Evolutionary conservation across 148 eudicot species (phyloP), one percentile per base, ranked within the genome.

Genomic region (Vaccinium macrocarpon): DNA sequence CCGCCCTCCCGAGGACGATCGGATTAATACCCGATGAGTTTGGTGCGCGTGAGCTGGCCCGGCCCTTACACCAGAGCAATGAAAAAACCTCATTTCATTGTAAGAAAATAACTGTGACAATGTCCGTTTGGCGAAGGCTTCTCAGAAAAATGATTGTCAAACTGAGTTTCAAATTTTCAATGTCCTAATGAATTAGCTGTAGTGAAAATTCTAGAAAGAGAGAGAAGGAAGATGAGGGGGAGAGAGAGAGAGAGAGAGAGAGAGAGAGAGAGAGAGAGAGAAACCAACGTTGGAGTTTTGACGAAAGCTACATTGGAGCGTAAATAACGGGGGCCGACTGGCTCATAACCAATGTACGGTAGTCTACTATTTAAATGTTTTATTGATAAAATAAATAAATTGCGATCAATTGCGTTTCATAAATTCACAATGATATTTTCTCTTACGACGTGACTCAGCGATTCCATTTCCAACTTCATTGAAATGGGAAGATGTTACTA

Each of bases 81-180:
- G 38, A 29, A 57, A 38, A 7, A 59, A 38, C 21, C 29, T 56
- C 72, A 21, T 57, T 32, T 32, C 68, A 18, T 80, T 48, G 8
- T 1, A 78, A 52, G 29, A 52, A 35, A 2, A 15, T 52, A 50
- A 29, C n/a, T 1, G 16, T 35, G 16, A 29, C 55, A 50, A 52
- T 23, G 42, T 29, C 2, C 23, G 25, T 78, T 52, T 25, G 80
- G 80, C 51, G 21, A 56, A 56, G 61, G 21, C 61, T 76, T 48
- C 79, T 75, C 57, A 49, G 79, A 76, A n/a, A 76, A 76, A 49
- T 27, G 27, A 62, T 2, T 2, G 71, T 64, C 71, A 64, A 64
- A 64, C 71, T 64, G 23, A 8, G 71, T 64, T 64, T 23, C 32
- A 10, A 64, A 50, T 29, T 64, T 64, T 64, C 32, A 10, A 64